Evolutionary conservation across 2,329 filamentous ascomycete species (phyloP).

Genomic region (Didymella sp.): DNA sequence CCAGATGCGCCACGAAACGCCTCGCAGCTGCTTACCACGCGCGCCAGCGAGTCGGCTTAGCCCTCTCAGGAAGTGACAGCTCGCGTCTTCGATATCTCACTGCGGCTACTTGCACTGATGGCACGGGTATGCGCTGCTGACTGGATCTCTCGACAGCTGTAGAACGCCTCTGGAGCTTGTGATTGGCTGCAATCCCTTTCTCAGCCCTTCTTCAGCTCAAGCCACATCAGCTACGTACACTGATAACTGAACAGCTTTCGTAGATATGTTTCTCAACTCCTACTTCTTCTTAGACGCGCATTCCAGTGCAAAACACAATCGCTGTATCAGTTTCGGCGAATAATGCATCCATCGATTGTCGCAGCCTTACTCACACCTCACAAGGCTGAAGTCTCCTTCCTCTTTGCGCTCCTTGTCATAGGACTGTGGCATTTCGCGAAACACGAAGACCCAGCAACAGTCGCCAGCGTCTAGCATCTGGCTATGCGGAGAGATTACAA

Average conservation of each 20-base stretch:
- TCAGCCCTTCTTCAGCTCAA: neutral
- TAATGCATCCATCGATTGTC: conserved; percentile 7
- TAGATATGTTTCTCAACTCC: too few relatives aligned
- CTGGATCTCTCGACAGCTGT: neutral
- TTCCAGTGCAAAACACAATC: neutral
- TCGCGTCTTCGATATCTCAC: neutral
- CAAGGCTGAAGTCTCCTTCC: conserved; percentile 5
- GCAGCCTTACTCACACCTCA: conserved; percentile 3
- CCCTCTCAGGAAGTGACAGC: neutral
- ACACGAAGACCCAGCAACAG: neutral
- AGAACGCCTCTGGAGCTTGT: neutral
- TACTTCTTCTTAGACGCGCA: neutral
- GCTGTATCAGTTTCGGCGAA: neutral
- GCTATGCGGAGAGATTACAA: too few relatives aligned
- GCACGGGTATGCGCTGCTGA: neutral
- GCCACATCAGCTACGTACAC: neutral
- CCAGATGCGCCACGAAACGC: neutral
- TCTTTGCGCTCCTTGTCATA: conserved; percentile 1
- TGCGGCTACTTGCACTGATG: neutral
- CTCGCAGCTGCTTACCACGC: neutral
- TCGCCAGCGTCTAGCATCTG: neutral
- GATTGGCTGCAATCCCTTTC: neutral
- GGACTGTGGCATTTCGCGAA: neutral
- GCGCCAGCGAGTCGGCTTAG: neutral
- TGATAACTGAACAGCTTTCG: neutral